Evolutionary conservation across 2,329 filamentous ascomycete species (phyloP), one percentile per base, ranked within the genome.

Genomic region (Fusarium temperatum): DNA sequence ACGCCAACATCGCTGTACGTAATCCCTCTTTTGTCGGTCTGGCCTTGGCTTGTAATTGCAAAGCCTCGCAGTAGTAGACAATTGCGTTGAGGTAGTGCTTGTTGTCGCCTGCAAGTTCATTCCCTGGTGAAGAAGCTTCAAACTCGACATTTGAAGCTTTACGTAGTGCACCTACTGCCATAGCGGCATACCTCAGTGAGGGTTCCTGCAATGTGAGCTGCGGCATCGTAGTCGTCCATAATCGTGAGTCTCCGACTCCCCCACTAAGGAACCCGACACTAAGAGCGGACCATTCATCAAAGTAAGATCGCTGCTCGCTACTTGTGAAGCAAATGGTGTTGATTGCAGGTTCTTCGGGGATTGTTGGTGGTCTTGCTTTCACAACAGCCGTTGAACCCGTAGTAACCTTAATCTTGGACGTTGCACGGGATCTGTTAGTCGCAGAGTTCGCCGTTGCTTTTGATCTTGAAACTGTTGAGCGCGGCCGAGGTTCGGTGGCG

Each of bases 161-260:
- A 28, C 82, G 81, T 18, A 85, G 66, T 8, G 83, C 83, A 2
- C 83, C 83, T 20, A 85, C 79, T 12, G 83, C 82, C 79, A 85
- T 84, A 58, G 83, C 83, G 6, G 80, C 83, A 47, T 82, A 83
- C 30, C 83, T 78, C 11, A 85, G 69, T 1, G 81, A 81, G 12
- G 80, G 77, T 63, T 84, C 83, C 56, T 83, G 79, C 3, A 83
- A 66, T 4, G 81, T 83, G 17, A 84, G 75, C 53, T 84, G 83
- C 0, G 83, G 83, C 79, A 84, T 84, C 2, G 82, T 84, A 5
- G 78, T 76, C 22, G 81, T 83, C 83, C 83, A 85, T 36, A 85
- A 72, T 20, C 78, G 73, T 8, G 82, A 79, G 28, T 81, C 77
- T 54, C 68, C 76, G 7, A 84, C 69, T 26, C 80, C 77, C 8